A percentile compares a stretch with the other conserved stretches of the same genome.
These are phyloP conservation scores for Scheffersomyces titani DNA, from an alignment of 1,139 yeast species.

Conservation along the genomic window DNA sequence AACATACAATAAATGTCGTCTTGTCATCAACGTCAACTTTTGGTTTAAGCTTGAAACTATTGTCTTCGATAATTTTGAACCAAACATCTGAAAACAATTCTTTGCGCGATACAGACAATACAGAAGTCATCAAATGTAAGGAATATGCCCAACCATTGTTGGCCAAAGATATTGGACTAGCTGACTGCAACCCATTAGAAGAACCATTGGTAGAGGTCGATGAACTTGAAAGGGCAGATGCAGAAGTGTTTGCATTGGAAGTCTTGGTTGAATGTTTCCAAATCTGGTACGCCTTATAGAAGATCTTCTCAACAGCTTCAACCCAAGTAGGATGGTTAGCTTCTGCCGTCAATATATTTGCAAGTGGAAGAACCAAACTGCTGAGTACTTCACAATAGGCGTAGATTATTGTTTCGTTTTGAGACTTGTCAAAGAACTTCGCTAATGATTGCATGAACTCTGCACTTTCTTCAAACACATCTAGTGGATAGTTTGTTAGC, in stretches of 20 bases:
- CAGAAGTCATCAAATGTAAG: constrained; percentile 68
- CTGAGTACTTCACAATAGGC: constrained; percentile 88
- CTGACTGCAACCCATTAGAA: background rate
- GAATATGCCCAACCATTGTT: constrained; percentile 71
- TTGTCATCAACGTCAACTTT: constrained; percentile 58
- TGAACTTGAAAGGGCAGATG: constrained; percentile 1
- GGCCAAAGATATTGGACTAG: constrained; percentile 1
- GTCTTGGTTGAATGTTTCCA: constrained; percentile 26
- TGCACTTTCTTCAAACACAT: constrained; percentile 87
- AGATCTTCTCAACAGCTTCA: constrained; percentile 68
- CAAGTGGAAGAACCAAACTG: constrained; percentile 74
- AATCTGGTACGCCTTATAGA: constrained; percentile 46
- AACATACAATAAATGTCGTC: constrained; percentile 60
- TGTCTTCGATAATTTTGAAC: constrained; percentile 65
- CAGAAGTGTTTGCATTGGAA: background rate
- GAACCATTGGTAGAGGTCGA: constrained; percentile 1
- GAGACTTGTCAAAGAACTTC: constrained; percentile 72
- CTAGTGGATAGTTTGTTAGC: constrained; percentile 82
- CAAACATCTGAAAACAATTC: constrained; percentile 76
- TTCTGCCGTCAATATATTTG: constrained; percentile 88
- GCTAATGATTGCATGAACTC: constrained; percentile 85
- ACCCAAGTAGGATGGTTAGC: constrained; percentile 96
- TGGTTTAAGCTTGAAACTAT: constrained; percentile 37
- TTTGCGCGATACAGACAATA: constrained; percentile 78
- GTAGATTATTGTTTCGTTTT: constrained; percentile 60